Evolutionary conservation across 352 stramenopile species (phyloP).

Genomic region (Peronosclerospora sorghi): DNA sequence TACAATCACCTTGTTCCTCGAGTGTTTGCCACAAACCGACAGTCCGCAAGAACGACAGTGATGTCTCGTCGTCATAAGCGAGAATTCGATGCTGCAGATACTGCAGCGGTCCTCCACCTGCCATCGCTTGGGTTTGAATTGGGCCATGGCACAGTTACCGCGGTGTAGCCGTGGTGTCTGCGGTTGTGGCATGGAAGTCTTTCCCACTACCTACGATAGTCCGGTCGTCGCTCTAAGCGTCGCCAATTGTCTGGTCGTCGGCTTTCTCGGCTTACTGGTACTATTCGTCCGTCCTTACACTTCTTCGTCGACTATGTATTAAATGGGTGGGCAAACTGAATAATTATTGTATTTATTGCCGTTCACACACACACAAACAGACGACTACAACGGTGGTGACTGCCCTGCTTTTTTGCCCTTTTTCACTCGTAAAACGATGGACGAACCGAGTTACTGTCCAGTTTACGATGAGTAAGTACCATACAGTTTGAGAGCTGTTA

Average conservation of each 20-base stretch:
- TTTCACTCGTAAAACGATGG: too few species aligned
- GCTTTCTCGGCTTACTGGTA: neutral
- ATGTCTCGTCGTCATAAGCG: conserved; percentile 51
- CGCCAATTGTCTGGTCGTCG: neutral
- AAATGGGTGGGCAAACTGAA: too few species aligned
- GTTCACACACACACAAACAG: too few species aligned
- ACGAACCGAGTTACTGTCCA: too few species aligned
- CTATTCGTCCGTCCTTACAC: neutral
- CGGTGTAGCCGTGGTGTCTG: conserved; percentile 9
- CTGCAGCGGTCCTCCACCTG: conserved; percentile 43
- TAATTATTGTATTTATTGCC: too few species aligned
- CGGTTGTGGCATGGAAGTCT: conserved; percentile 14
- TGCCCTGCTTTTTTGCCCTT: too few species aligned
- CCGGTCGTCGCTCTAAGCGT: too few species aligned
- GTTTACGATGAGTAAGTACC: too few species aligned
- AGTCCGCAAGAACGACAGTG: conserved; percentile 68
- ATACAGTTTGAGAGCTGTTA: too few species aligned
- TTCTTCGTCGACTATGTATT: too few species aligned
- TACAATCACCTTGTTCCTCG: conserved; percentile 49
- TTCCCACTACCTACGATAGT: neutral
- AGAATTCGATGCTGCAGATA: conserved; percentile 51
- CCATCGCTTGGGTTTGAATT: conserved; percentile 58
- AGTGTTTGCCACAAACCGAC: conserved; percentile 71
- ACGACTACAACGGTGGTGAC: too few species aligned
- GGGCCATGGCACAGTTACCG: conserved; percentile 29